These are phyloP conservation scores for Omphalea diandra DNA, from an alignment of 441 rosid species.

Conservation along the genomic window DNA sequence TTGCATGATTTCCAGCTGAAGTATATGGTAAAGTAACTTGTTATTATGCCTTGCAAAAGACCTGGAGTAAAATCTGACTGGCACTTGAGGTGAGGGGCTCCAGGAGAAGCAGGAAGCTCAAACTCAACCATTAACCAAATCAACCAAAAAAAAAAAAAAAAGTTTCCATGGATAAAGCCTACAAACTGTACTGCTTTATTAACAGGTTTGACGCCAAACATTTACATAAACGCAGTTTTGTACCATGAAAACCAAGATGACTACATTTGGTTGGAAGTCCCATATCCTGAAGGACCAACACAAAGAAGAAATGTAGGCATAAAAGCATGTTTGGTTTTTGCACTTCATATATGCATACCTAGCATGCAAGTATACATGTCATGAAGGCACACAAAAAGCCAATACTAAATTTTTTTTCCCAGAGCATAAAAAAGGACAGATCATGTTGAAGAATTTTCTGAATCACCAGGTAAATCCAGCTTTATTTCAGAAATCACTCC, in stretches of 20 bases:
- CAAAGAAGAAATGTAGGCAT: not conserved
- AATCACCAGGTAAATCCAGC: not conserved
- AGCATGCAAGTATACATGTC: too few relatives aligned
- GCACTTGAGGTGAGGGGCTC: not conserved
- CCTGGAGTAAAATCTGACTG: not conserved
- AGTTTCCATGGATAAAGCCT: not conserved
- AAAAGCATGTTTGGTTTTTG: not conserved
- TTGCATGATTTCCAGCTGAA: not conserved
- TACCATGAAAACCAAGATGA: not conserved
- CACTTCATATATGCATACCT: not conserved
- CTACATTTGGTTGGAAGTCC: not conserved
- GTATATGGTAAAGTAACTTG: not conserved
- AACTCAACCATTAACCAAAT: not conserved
- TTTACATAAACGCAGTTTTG: not conserved
- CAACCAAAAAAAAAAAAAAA: not conserved
- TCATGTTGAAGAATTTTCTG: not conserved
- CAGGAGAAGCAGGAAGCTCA: not conserved
- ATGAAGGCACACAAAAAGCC: too few relatives aligned
- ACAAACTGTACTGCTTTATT: not conserved
- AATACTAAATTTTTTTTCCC: too few relatives aligned
- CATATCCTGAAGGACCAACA: not conserved
- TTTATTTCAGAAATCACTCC: not conserved
- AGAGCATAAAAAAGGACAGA: too few relatives aligned
- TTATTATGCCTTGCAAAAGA: not conserved
- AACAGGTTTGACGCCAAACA: not conserved